Percentiles rank a stretch among this genome's conserved stretches.
phyloP scores from a whole-genome alignment of 2,329 filamentous ascomycete genomes.

The Fusarium subtropicale region DNA sequence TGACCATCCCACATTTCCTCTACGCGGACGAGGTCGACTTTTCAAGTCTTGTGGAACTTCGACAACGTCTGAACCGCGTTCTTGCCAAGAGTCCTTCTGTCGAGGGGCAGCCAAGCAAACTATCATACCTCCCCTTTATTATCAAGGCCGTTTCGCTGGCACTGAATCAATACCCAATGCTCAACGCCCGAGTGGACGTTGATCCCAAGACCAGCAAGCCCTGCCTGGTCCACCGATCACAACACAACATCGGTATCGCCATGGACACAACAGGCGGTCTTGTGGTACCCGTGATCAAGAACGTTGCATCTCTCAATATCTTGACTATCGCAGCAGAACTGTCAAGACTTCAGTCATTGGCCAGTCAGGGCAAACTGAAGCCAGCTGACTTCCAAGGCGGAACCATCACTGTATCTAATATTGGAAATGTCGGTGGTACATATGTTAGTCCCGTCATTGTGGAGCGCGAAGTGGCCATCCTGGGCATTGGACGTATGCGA shows the following conservation, averaged over 20 bases:
- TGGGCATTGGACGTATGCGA: slow-evolving; percentile 86
- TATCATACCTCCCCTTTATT: slow-evolving; percentile 94
- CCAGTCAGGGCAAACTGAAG: slow-evolving; percentile 78
- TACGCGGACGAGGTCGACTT: slow-evolving; percentile 93
- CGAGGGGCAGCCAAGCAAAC: slow-evolving; percentile 66
- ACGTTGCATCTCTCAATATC: slow-evolving; percentile 82
- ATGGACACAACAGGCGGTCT: slow-evolving; percentile 93
- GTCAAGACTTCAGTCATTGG: slow-evolving; percentile 76
- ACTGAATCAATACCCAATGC: slow-evolving; percentile 81
- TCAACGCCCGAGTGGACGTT: slow-evolving; percentile 86
- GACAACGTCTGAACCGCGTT: slow-evolving; percentile 78
- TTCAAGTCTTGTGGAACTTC: slow-evolving; percentile 76
- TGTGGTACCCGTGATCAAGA: slow-evolving; percentile 89
- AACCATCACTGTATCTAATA: slow-evolving; percentile 96
- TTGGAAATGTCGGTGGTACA: slow-evolving; percentile 92
- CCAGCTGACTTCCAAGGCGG: slow-evolving; percentile 83
- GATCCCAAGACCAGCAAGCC: slow-evolving; percentile 71
- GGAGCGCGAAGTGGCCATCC: slow-evolving; percentile 88
- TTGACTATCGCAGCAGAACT: slow-evolving; percentile 83
- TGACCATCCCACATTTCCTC: slow-evolving; percentile 93
- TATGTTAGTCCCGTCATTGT: slow-evolving; percentile 94
- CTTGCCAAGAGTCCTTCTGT: slow-evolving; percentile 59
- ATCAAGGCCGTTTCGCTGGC: slow-evolving; percentile 94
- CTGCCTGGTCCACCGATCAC: slow-evolving; percentile 78
- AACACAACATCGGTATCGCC: slow-evolving; percentile 95